Conservation (phyloP, 495 filamentous ascomycete species). For the Massariosphaeria phaeospora region DNA sequence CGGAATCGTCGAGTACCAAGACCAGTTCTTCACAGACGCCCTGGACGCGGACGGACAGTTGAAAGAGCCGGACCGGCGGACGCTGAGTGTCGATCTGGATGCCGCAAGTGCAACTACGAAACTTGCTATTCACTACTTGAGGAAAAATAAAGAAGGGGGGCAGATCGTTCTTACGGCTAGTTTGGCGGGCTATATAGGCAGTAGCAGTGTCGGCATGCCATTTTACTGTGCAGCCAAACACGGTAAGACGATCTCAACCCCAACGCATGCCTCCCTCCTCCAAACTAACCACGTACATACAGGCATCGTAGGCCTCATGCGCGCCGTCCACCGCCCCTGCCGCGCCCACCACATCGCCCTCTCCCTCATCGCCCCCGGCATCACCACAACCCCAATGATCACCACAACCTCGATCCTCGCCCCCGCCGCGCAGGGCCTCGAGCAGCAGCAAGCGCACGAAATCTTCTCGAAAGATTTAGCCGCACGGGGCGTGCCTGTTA, state of each 20-base stretch:
- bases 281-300: not conserved
- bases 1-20: slow-evolving; percentile 37
- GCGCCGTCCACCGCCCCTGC: slow-evolving; percentile 37
- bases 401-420: slow-evolving; percentile 15
- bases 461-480: slow-evolving; percentile 34
- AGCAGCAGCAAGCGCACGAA: slow-evolving; percentile 20
- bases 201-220: slow-evolving; percentile 35
- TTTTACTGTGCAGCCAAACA: slow-evolving; percentile 39
- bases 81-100: slow-evolving; percentile 37
- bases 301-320: slow-evolving; percentile 38
- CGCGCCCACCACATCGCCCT: slow-evolving; percentile 35
- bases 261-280: not conserved
- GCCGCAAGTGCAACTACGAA: slow-evolving; percentile 36
- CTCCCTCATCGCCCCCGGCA: slow-evolving; percentile 37
- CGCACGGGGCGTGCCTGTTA: slow-evolving; percentile 34
- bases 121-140: slow-evolving; percentile 36
- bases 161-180: slow-evolving; percentile 35
- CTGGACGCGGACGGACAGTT: slow-evolving; percentile 32
- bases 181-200: slow-evolving; percentile 38
- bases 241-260: slow-evolving; percentile 10
- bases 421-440: too few relatives aligned
- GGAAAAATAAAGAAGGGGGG: slow-evolving; percentile 35
- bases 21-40: slow-evolving; percentile 38
- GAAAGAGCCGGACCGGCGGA: slow-evolving; percentile 34
- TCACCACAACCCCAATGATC: slow-evolving; percentile 37